Conservation (phyloP, 1,284 basidiomycete genomes). For the Entoloma clypeatum region DNA sequence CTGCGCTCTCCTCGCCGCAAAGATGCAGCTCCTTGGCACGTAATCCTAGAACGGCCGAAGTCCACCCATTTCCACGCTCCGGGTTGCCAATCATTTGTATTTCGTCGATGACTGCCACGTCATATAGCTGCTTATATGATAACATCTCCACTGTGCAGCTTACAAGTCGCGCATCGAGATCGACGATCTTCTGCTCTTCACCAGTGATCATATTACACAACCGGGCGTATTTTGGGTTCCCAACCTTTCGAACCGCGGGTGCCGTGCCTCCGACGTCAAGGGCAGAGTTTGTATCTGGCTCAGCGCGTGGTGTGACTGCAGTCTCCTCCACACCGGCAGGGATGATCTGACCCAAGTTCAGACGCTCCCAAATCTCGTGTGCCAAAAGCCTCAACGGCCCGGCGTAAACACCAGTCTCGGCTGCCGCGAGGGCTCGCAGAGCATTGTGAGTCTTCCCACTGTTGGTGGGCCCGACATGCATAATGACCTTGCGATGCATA, state of each 20-base stretch:
- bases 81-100: constrained; percentile 93
- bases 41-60: constrained; percentile 75
- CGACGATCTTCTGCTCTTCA: constrained; percentile 81
- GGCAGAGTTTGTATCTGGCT: constrained; percentile 29
- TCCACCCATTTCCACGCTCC: constrained; percentile 84
- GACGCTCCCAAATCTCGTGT: constrained; percentile 90
- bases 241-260: constrained; percentile 36
- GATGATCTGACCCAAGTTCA: constrained; percentile 86
- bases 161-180: constrained; percentile 52
- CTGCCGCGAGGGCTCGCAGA: constrained; percentile 80
- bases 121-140: constrained; percentile 43
- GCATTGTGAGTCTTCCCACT: constrained; percentile 96
- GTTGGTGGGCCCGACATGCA: constrained; percentile 98
- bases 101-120: constrained; percentile 95
- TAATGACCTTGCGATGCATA: constrained; percentile 75
- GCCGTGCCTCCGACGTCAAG: constrained; percentile 27
- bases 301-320: constrained; percentile 11
- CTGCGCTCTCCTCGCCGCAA: constrained; percentile 91
- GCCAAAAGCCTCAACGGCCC: constrained; percentile 92
- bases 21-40: constrained; percentile 86
- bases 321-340: constrained; percentile 48
- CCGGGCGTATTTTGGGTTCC: constrained; percentile 52
- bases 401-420: constrained; percentile 78
- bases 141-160: constrained; percentile 97
- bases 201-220: constrained; percentile 90